A percentile compares a stretch with the other conserved stretches of the same genome.
These are phyloP conservation scores for Aspergillus caelatus DNA, from an alignment of 2,329 filamentous ascomycete genomes.

Conservation along the genomic window DNA sequence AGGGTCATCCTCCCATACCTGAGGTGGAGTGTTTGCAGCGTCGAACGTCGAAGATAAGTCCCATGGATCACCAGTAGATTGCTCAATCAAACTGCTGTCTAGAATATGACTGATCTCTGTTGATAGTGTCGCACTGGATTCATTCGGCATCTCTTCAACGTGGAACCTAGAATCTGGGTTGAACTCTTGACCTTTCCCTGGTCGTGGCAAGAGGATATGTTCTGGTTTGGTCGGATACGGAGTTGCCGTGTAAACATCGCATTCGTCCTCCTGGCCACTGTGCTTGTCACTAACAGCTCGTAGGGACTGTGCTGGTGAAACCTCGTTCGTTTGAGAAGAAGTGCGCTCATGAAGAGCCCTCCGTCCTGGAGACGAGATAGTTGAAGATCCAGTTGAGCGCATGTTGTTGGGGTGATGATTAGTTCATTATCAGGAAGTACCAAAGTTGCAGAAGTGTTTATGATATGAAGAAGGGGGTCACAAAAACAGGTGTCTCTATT, in stretches of 20 bases:
- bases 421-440: conserved; percentile 33
- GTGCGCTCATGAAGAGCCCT: conserved; percentile 51
- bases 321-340: conserved; percentile 49
- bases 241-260: conserved; percentile 44
- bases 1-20: conserved; percentile 43
- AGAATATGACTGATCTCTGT: conserved; percentile 31
- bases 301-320: conserved; percentile 39
- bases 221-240: conserved; percentile 53
- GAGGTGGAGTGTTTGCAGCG: conserved; percentile 38
- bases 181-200: conserved; percentile 41
- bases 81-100: conserved; percentile 30
- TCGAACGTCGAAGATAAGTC: conserved; percentile 42
- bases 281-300: conserved; percentile 38
- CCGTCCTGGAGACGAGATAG: conserved; percentile 40
- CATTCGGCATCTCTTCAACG: conserved; percentile 34
- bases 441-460: conserved; percentile 10
- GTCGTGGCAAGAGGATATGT: conserved; percentile 47
- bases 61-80: conserved; percentile 35
- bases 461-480: conserved; percentile 9
- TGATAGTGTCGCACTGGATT: conserved; percentile 33
- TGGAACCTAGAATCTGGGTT: conserved; percentile 34
- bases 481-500: conserved; percentile 5
- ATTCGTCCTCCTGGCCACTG: conserved; percentile 35
- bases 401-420: conserved; percentile 33
- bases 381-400: conserved; percentile 33